phyloP scores from a whole-genome alignment of 306 rosid species.

The Gleditsia sinensis region DNA sequence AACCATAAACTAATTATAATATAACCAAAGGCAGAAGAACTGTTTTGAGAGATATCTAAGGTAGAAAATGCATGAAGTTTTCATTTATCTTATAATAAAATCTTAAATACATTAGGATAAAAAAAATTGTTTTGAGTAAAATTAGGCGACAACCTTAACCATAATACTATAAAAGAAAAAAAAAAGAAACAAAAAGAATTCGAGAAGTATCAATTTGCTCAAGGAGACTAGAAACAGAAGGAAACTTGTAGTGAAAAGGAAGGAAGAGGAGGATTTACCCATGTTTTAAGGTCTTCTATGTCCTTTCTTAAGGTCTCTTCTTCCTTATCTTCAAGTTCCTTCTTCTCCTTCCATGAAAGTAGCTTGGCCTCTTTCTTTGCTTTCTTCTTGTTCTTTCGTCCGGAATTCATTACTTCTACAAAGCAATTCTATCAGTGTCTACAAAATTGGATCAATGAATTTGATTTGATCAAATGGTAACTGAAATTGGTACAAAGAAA shows the following conservation, averaged over 20 bases:
- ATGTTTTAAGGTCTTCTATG: constrained; percentile 30
- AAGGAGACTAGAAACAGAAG: background rate
- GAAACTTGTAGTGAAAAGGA: background rate
- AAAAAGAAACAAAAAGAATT: too few relatives aligned
- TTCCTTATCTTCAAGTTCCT: constrained; percentile 24
- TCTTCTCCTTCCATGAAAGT: constrained; percentile 21
- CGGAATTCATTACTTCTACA: background rate
- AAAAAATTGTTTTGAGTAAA: too few relatives aligned
- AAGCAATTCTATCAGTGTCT: background rate
- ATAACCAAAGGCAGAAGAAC: background rate
- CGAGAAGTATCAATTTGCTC: background rate
- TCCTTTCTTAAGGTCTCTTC: constrained; percentile 34
- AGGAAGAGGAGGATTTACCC: constrained; percentile 23
- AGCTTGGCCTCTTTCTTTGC: background rate
- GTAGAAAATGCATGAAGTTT: too few relatives aligned
- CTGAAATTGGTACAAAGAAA: constrained; percentile 1
- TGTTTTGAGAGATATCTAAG: background rate
- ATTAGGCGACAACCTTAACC: too few relatives aligned
- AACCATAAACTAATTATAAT: background rate
- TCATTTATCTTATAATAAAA: too few relatives aligned
- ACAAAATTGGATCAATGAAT: constrained; percentile 3
- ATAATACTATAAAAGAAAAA: too few relatives aligned
- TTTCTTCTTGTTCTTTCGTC: constrained; percentile 14
- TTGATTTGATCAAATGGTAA: background rate
- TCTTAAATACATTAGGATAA: too few relatives aligned